Evolutionary conservation across 2,329 filamentous ascomycete genomes (phyloP).

Genomic region (Sporothrix inflata): DNA sequence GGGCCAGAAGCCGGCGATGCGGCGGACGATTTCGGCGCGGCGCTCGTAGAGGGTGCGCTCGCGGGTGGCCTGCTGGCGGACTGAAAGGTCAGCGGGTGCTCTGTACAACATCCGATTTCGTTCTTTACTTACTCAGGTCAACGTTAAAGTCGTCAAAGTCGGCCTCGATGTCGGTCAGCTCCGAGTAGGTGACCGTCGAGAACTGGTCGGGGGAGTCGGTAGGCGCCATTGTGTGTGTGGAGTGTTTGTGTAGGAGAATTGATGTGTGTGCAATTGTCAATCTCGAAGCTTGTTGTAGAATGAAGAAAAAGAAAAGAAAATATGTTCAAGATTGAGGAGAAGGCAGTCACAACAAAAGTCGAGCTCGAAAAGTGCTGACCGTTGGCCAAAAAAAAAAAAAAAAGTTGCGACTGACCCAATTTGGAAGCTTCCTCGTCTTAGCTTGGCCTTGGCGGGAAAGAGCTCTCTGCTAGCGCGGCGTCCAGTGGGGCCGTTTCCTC

Average conservation of each 20-base stretch:
- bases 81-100: too few relatives aligned
- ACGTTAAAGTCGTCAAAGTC: conserved; percentile 84
- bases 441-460: conserved; percentile 18
- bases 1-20: conserved; percentile 92
- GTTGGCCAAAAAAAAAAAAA: conserved; percentile 20
- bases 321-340: conserved; percentile 4
- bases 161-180: conserved; percentile 77
- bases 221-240: conserved; percentile 33
- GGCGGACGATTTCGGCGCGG: conserved; percentile 69
- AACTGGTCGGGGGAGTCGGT: conserved; percentile 39
- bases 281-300: background rate
- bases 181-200: conserved; percentile 64
- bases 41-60: conserved; percentile 74
- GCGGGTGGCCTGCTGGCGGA: conserved; percentile 63
- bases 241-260: background rate
- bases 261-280: background rate
- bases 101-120: too few relatives aligned
- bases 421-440: conserved; percentile 19
- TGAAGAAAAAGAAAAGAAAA: background rate
- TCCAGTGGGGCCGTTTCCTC: background rate
- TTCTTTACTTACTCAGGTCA: conserved; percentile 71
- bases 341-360: background rate
- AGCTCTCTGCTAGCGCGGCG: conserved; percentile 9
- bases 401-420: conserved; percentile 12
- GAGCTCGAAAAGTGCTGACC: conserved; percentile 9